Evolutionary conservation across 2,329 filamentous ascomycete genomes (phyloP).

Genomic region (Trichoderma sp.): DNA sequence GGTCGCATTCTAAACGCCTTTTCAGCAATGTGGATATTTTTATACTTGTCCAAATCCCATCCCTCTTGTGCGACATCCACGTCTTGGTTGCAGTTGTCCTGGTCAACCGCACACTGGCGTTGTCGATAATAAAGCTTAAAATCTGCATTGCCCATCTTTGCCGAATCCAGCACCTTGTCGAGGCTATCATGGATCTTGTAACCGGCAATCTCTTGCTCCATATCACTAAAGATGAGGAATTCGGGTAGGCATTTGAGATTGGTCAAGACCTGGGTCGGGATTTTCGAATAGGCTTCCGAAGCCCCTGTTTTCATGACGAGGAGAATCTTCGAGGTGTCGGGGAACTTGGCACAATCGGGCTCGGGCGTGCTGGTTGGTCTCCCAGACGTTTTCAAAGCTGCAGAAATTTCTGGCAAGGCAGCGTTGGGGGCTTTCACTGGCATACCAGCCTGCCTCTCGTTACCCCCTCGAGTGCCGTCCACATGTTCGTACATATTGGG

Average conservation of each 20-base stretch:
- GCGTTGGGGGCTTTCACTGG: background rate
- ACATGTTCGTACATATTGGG: background rate
- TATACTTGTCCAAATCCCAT: slow-evolving; percentile 60
- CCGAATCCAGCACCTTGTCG: slow-evolving; percentile 41
- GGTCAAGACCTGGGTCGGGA: slow-evolving; percentile 55
- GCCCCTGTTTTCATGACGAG: slow-evolving; percentile 58
- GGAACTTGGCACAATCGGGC: slow-evolving; percentile 38
- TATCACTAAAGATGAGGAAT: slow-evolving; percentile 57
- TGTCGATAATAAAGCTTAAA: slow-evolving; percentile 50
- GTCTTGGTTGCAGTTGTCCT: slow-evolving; percentile 42
- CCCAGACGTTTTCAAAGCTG: background rate
- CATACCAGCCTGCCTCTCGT: no score
- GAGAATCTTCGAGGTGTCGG: slow-evolving; percentile 45
- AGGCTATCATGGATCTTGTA: slow-evolving; percentile 46
- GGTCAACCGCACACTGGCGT: slow-evolving; percentile 43
- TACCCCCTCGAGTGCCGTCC: background rate
- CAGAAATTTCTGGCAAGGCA: background rate
- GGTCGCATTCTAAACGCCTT: slow-evolving; percentile 50
- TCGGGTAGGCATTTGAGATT: slow-evolving; percentile 48
- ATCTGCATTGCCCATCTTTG: slow-evolving; percentile 45
- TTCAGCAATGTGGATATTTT: slow-evolving; percentile 58
- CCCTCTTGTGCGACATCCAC: slow-evolving; percentile 31
- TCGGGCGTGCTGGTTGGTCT: slow-evolving; percentile 8
- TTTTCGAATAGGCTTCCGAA: slow-evolving; percentile 48
- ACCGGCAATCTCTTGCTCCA: slow-evolving; percentile 47